Evolutionary conservation across 306 rosid genomes (phyloP).

Genomic region (Cicer pinnatifidum): DNA sequence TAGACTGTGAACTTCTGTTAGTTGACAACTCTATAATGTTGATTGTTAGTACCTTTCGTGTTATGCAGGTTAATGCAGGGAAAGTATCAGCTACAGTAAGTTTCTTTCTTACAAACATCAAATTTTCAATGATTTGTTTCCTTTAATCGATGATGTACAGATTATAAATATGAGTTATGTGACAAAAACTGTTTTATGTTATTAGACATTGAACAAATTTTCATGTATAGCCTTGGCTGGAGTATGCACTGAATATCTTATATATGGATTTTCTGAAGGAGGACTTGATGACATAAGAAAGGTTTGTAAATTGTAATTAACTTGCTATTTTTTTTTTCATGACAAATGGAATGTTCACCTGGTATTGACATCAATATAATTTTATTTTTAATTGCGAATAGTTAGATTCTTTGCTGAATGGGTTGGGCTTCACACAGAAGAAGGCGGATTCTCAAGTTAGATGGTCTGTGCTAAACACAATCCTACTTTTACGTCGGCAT

Average conservation of each 20-base stretch:
- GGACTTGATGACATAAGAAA: slow-evolving; percentile 89
- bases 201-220: slow-evolving; percentile 82
- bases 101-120: slow-evolving; percentile 34
- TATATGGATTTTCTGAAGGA: slow-evolving; percentile 87
- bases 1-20: not conserved
- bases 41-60: slow-evolving; percentile 40
- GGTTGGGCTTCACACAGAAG: slow-evolving; percentile 91
- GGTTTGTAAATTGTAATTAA: slow-evolving; percentile 51
- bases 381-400: slow-evolving; percentile 44
- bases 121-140: slow-evolving; percentile 30
- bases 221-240: slow-evolving; percentile 93
- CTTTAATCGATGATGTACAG: not conserved
- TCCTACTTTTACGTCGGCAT: slow-evolving; percentile 78
- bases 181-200: slow-evolving; percentile 42
- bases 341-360: slow-evolving; percentile 12
- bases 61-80: slow-evolving; percentile 71
- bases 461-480: slow-evolving; percentile 83
- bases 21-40: slow-evolving; percentile 27
- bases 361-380: slow-evolving; percentile 26
- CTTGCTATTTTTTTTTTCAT: slow-evolving; percentile 8
- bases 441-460: slow-evolving; percentile 89
- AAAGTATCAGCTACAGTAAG: slow-evolving; percentile 84
- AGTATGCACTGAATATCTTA: slow-evolving; percentile 84
- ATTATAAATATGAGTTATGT: slow-evolving; percentile 13
- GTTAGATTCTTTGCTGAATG: slow-evolving; percentile 69